Conservation (phyloP, 331 rosid genomes). For the Cydonia oblonga region DNA sequence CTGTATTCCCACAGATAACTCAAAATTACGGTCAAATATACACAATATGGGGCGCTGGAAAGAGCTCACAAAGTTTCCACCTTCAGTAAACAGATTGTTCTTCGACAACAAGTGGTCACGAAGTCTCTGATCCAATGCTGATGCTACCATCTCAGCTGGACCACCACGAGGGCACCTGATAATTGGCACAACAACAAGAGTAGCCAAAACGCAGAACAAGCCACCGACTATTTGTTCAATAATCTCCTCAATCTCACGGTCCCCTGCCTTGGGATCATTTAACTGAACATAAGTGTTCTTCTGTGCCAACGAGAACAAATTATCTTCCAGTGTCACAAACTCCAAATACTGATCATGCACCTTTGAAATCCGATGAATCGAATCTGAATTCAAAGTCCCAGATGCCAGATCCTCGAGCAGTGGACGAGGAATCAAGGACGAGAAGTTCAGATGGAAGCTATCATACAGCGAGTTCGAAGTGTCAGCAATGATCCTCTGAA, state of each 20-base stretch:
- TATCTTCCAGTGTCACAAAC: slow-evolving; percentile 73
- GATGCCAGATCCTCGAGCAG: slow-evolving; percentile 78
- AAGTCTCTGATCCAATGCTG: slow-evolving; percentile 66
- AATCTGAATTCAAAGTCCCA: slow-evolving; percentile 57
- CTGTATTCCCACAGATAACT: slow-evolving; percentile 78
- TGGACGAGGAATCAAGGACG: slow-evolving; percentile 68
- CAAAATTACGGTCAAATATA: slow-evolving; percentile 69
- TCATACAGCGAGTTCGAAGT: slow-evolving; percentile 62
- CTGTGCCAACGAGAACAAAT: slow-evolving; percentile 64
- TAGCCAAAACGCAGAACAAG: slow-evolving; percentile 73
- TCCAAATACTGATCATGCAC: slow-evolving; percentile 90
- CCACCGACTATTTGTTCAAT: slow-evolving; percentile 60
- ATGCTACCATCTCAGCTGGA: slow-evolving; percentile 85
- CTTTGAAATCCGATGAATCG: slow-evolving; percentile 49
- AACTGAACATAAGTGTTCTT: slow-evolving; percentile 54
- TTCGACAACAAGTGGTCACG: slow-evolving; percentile 72
- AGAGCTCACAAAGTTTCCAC: slow-evolving; percentile 58
- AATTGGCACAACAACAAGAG: slow-evolving; percentile 66
- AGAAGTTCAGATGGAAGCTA: slow-evolving; percentile 56
- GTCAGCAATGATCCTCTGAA: slow-evolving; percentile 58
- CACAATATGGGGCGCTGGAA: slow-evolving; percentile 81
- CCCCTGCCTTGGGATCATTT: slow-evolving; percentile 83
- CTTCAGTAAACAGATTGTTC: slow-evolving; percentile 69
- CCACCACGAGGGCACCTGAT: slow-evolving; percentile 76
- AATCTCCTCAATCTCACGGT: slow-evolving; percentile 76